A percentile compares a stretch with the other conserved stretches of the same genome.
Evolutionary conservation across 2,329 filamentous ascomycete genomes (phyloP).

Genomic region (Venturia oleaginea): DNA sequence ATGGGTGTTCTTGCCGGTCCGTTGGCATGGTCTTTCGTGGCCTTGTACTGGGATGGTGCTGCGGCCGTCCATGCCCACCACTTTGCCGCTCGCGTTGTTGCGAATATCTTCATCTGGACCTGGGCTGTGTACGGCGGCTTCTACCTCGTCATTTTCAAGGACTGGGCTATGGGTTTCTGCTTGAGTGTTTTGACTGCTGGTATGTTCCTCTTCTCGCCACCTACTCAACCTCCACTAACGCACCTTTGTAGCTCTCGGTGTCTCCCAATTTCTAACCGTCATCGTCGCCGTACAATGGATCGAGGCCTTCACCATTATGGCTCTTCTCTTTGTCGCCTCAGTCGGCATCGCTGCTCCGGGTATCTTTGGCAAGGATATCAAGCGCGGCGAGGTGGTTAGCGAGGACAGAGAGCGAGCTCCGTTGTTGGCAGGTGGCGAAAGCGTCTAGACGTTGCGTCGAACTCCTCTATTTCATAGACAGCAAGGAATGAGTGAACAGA

Average conservation of each 20-base stretch:
- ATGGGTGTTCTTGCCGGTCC: constrained; percentile 66
- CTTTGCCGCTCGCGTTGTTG: constrained; percentile 65
- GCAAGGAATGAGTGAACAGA: neutral
- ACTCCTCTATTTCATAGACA: neutral
- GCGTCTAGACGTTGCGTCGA: neutral
- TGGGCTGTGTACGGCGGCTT: constrained; percentile 68
- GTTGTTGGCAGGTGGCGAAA: constrained; percentile 27
- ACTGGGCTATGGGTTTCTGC: constrained; percentile 68
- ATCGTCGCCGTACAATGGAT: constrained; percentile 82
- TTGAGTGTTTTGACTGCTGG: constrained; percentile 65
- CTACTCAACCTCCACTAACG: constrained; percentile 12
- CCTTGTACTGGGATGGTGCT: constrained; percentile 83
- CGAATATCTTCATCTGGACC: constrained; percentile 82
- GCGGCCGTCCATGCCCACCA: constrained; percentile 63
- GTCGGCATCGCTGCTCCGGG: constrained; percentile 55
- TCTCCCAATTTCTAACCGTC: constrained; percentile 66
- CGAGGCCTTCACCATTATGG: constrained; percentile 79
- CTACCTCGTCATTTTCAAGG: constrained; percentile 67
- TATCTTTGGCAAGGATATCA: constrained; percentile 50
- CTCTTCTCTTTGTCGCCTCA: constrained; percentile 60
- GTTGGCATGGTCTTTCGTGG: constrained; percentile 77
- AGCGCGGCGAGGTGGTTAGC: constrained; percentile 32
- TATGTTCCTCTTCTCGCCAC: constrained; percentile 21
- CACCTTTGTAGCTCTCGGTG: constrained; percentile 49
- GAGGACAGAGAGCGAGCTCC: constrained; percentile 47